Percentiles rank a stretch among this genome's conserved stretches.
Evolutionary conservation across 306 rosid genomes (phyloP).

Genomic region (apple (Malus domestica)): ASM211411v1 NC_041803.1:48040501-48041000

Average conservation of each 20-base stretch:
- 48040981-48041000: constrained; percentile 8
- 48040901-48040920: constrained; percentile 36
- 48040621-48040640: constrained; percentile 17
- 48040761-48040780: constrained; percentile 49
- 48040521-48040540: constrained; percentile 59
- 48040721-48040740: constrained; percentile 64
- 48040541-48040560: constrained; percentile 51
- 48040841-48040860: neutral
- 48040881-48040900: constrained; percentile 40
- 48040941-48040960: neutral
- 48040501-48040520: constrained; percentile 52
- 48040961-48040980: neutral
- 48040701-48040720: constrained; percentile 83
- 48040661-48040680: constrained; percentile 60
- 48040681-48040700: constrained; percentile 74
- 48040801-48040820: constrained; percentile 15
- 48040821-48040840: neutral
- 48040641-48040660: constrained; percentile 47
- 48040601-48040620: constrained; percentile 15
- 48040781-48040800: neutral
- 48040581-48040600: neutral
- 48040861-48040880: neutral
- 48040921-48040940: neutral
- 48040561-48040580: constrained; percentile 32
- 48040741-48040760: constrained; percentile 58